Base-by-base conservation (phyloP, 768 basidiomycete genomes). In the Phlebiopsis flavidoalba region DNA sequence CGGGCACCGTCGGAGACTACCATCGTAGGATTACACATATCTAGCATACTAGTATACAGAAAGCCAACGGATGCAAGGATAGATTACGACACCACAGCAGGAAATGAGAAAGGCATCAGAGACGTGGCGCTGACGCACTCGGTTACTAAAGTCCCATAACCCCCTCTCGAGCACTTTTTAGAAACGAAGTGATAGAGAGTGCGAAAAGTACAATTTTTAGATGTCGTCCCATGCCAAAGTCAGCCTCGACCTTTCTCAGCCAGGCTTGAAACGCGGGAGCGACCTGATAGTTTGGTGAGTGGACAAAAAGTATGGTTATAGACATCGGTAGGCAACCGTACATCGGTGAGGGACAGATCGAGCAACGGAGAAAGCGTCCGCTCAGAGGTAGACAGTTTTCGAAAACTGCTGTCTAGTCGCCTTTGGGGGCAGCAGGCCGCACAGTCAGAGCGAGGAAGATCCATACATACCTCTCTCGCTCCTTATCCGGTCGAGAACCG, bases 201-300 rank as follows among this genome's bases (percentile, higher is more conserved):
- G 15, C 8, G 35, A 14, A n/a, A 59, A 19, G 24, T 53, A 36
- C n/a, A 24, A 59, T 54, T n/a, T 35, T 77, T 74, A 96, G 63
- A 95, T 83, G 73, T 97, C 94, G 72, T 95, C 94, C n/a, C 87
- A 91, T 91, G 54, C 82, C 84, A 62, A 95, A 81, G 69, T 89
- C 84, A 62, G 95, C 91, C 79, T 93, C 88, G 26, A 99, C 94
- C 77, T 98, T n/a, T 96, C 78, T 98, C 94, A n/a, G 59, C 97
- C 97, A 1, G 97, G 96, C 73, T 96, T 91, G 79, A 99, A n/a
- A 98, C 12, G 96, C 93, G 50, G 97, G 97, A n/a, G 31, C 98
- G 82, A 66, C 97, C 96, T 98, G 67, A 24, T 0, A 8, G 26
- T 31, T 2, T 3, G 2, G 6, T 31, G 26, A 31, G 26, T 31